Evolutionary conservation across 768 basidiomycete genomes (phyloP).

Genomic region (Boletus reticuloceps): DNA sequence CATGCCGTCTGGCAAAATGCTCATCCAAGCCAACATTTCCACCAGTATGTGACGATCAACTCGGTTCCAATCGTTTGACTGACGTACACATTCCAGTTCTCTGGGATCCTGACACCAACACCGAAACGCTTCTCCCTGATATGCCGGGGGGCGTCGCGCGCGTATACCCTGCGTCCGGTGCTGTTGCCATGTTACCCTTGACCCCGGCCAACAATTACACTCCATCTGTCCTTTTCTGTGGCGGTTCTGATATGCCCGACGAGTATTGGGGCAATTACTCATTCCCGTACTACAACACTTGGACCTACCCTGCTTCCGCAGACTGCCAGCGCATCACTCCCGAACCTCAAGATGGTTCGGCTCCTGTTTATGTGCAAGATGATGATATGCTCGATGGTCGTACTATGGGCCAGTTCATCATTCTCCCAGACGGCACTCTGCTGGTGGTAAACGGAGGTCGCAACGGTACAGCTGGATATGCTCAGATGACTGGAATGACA

Average conservation of each 20-base stretch:
- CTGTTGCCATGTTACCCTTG: constrained; percentile 85
- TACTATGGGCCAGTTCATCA: constrained; percentile 93
- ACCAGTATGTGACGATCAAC: constrained; percentile 17
- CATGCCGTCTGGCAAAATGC: constrained; percentile 73
- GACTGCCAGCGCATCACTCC: constrained; percentile 87
- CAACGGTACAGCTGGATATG: constrained; percentile 91
- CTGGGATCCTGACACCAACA: constrained; percentile 55
- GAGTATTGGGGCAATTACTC: constrained; percentile 77
- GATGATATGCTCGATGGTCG: constrained; percentile 74
- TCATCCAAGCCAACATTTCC: constrained; percentile 74
- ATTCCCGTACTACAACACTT: constrained; percentile 70
- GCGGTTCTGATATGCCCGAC: constrained; percentile 79
- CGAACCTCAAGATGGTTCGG: constrained; percentile 69
- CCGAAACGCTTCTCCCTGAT: constrained; percentile 59
- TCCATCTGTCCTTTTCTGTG: constrained; percentile 87
- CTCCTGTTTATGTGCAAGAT: constrained; percentile 62
- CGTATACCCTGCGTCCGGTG: constrained; percentile 92
- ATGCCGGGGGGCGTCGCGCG: constrained; percentile 75
- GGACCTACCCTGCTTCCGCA: constrained; percentile 63
- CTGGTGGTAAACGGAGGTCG: constrained; percentile 77
- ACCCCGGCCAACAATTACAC: constrained; percentile 87
- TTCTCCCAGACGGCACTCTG: constrained; percentile 72
- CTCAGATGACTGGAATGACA: constrained; percentile 50
- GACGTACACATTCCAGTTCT: constrained; percentile 31
- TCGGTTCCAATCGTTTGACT: not conserved